These are phyloP conservation scores for Paecilomyces sp. DNA, from an alignment of 2,329 filamentous ascomycete genomes.

Conservation along the genomic window DNA sequence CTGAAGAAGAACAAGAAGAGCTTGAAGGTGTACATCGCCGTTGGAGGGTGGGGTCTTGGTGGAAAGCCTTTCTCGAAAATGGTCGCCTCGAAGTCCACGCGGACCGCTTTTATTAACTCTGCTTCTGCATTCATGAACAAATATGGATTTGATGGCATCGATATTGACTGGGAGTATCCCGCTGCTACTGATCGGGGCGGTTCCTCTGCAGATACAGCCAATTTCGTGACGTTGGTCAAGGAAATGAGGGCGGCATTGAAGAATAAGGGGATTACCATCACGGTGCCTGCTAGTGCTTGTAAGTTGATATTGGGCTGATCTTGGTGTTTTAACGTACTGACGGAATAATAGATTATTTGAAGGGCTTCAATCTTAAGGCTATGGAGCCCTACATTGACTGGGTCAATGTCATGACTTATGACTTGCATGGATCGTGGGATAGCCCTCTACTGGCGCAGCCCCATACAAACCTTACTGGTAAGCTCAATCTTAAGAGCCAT, in stretches of 20 bases:
- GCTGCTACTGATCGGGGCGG: slow-evolving; percentile 34
- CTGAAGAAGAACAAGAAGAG: slow-evolving; percentile 20
- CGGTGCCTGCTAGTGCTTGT: background rate
- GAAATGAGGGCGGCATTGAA: slow-evolving; percentile 4
- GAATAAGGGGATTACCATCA: slow-evolving; percentile 1
- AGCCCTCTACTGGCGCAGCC: slow-evolving; percentile 4
- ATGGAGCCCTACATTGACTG: slow-evolving; percentile 12
- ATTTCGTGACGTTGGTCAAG: slow-evolving; percentile 18
- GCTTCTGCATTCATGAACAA: slow-evolving; percentile 32
- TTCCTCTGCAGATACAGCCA: slow-evolving; percentile 22
- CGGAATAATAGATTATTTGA: slow-evolving; percentile 13
- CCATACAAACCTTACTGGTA: slow-evolving; percentile 23
- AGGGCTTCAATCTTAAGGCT: slow-evolving; percentile 14
- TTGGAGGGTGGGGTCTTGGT: slow-evolving; percentile 39
- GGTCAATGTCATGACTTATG: slow-evolving; percentile 20
- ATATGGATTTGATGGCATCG: slow-evolving; percentile 40
- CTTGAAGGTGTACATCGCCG: slow-evolving; percentile 26
- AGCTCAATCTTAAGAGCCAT: background rate
- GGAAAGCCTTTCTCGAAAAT: slow-evolving; percentile 18
- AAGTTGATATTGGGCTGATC: background rate
- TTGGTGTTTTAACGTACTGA: slow-evolving; percentile 2
- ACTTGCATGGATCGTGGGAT: slow-evolving; percentile 20
- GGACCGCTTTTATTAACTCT: slow-evolving; percentile 27
- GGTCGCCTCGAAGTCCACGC: slow-evolving; percentile 6
- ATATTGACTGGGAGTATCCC: slow-evolving; percentile 42